phyloP scores from a whole-genome alignment of 2,329 filamentous ascomycete species.

The Colletotrichum sp. region DNA sequence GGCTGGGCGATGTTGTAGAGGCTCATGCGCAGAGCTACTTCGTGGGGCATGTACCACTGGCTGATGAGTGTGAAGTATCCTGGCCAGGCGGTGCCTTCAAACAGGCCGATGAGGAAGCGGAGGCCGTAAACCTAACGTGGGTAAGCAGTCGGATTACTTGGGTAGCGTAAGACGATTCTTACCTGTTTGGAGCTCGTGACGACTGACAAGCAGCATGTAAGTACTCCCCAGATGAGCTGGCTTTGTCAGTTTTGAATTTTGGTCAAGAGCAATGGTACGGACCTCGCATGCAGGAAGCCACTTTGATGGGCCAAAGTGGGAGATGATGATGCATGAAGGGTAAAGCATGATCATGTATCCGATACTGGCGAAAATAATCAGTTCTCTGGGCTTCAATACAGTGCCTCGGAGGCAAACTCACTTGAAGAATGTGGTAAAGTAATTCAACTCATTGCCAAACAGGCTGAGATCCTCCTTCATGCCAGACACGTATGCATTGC shows the following conservation, averaged over 20 bases:
- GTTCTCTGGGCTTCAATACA: neutral
- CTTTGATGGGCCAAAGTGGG: conserved; percentile 29
- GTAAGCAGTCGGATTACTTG: too few species aligned
- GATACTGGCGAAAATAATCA: rapidly evolving
- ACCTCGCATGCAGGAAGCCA: conserved; percentile 30
- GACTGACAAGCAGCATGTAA: conserved; percentile 5
- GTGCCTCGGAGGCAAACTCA: neutral
- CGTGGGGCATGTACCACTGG: conserved; percentile 42
- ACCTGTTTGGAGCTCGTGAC: conserved; percentile 7
- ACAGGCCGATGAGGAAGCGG: conserved; percentile 49
- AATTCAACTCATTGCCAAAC: conserved; percentile 28
- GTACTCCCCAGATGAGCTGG: conserved; percentile 1
- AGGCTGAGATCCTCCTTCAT: conserved; percentile 31
- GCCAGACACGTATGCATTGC: conserved; percentile 31
- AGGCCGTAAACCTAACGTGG: conserved; percentile 46
- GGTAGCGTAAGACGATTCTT: neutral
- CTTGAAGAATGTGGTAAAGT: conserved; percentile 26
- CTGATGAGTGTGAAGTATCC: conserved; percentile 40
- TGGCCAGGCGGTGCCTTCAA: conserved; percentile 36
- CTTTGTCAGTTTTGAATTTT: too few species aligned
- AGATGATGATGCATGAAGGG: conserved; percentile 30
- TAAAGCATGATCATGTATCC: conserved; percentile 29
- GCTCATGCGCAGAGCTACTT: conserved; percentile 54
- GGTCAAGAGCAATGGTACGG: too few species aligned
- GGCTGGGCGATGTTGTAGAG: conserved; percentile 56